Conservation (phyloP, 306 rosid genomes). For the Canavalia ensiformis region DNA sequence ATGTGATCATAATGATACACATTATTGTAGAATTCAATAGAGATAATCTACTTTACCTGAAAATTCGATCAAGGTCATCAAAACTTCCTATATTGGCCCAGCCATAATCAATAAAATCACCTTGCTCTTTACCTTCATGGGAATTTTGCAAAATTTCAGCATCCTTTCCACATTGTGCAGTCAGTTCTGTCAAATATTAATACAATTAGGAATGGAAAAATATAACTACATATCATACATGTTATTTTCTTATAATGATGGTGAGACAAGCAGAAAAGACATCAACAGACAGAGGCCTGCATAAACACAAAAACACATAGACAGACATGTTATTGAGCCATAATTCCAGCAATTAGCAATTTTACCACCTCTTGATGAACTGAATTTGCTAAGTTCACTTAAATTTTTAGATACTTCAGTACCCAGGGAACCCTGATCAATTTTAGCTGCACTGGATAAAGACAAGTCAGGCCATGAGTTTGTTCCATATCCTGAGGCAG, state of each 20-base stretch:
- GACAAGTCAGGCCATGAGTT: conserved; percentile 72
- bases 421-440: conserved; percentile 60
- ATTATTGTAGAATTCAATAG: conserved; percentile 6
- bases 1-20: conserved; percentile 37
- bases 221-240: conserved; percentile 41
- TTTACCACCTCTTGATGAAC: conserved; percentile 60
- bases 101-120: conserved; percentile 82
- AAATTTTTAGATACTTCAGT: conserved; percentile 55
- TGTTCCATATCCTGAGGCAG: conserved; percentile 61
- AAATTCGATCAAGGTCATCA: conserved; percentile 88
- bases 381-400: conserved; percentile 57
- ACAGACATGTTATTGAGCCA: conserved; percentile 36
- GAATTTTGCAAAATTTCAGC: conserved; percentile 62
- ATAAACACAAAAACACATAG: conserved; percentile 26
- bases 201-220: conserved; percentile 39
- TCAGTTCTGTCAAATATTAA: conserved; percentile 64
- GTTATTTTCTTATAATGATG: conserved; percentile 24
- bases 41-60: conserved; percentile 72
- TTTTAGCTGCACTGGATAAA: conserved; percentile 58
- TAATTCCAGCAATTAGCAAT: conserved; percentile 47
- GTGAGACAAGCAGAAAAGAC: conserved; percentile 39
- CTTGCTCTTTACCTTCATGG: conserved; percentile 75
- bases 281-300: conserved; percentile 33
- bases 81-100: conserved; percentile 96
- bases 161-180: conserved; percentile 60